These are phyloP conservation scores for Ceratobasidium sp. DNA, from an alignment of 1,284 basidiomycete species.

Conservation along the genomic window DNA sequence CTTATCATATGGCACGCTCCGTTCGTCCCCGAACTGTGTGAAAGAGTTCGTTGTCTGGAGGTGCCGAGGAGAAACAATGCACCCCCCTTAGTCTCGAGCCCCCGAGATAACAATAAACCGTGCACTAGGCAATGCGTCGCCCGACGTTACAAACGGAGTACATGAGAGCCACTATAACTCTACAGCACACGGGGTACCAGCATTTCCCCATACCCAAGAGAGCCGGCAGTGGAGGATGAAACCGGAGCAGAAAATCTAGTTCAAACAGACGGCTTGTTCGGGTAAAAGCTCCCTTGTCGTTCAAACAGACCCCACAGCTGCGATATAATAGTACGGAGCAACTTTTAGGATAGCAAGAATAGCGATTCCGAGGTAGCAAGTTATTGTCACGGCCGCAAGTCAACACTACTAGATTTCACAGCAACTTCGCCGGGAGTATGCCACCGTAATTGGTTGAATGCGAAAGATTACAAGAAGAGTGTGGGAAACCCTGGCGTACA, in stretches of 20 bases:
- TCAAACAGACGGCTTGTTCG: conserved; percentile 4
- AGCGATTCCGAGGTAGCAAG: background rate
- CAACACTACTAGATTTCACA: background rate
- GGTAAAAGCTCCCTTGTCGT: background rate
- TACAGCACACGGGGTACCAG: too few relatives aligned
- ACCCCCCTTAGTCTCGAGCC: background rate
- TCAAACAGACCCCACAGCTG: conserved; percentile 8
- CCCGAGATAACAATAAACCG: background rate
- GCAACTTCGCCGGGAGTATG: background rate
- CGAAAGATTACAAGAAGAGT: background rate
- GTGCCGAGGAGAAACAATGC: background rate
- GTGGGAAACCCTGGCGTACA: background rate
- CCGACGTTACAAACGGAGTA: too few relatives aligned
- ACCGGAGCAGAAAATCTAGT: background rate
- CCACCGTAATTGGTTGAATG: background rate
- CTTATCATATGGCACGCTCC: background rate
- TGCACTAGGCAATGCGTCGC: too few relatives aligned
- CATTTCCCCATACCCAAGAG: background rate
- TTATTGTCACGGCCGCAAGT: background rate
- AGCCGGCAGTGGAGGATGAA: background rate
- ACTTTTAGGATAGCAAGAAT: background rate
- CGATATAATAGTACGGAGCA: background rate
- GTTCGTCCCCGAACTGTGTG: background rate
- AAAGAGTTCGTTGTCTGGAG: background rate
- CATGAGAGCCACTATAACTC: too few relatives aligned